These are phyloP conservation scores for Arachnomyces sp. DNA, from an alignment of 2,329 filamentous ascomycete genomes.

Conservation along the genomic window DNA sequence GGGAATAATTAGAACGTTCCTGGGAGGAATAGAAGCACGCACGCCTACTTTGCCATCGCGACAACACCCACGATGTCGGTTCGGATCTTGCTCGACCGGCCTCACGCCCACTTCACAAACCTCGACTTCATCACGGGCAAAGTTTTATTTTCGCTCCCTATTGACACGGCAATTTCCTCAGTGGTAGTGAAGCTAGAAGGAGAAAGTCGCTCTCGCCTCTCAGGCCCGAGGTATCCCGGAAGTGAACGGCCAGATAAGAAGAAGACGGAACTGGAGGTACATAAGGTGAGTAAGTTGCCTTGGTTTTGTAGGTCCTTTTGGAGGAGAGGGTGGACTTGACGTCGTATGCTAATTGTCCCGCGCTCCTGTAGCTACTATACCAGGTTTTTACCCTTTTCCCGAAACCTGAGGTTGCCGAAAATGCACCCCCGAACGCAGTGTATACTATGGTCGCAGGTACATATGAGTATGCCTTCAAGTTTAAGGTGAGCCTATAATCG, in stretches of 20 bases:
- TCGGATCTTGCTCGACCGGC: conserved; percentile 36
- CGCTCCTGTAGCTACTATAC: conserved; percentile 35
- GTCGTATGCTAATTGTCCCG: background rate
- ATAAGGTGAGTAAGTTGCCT: conserved; percentile 33
- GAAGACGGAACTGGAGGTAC: conserved; percentile 40
- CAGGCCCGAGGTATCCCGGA: conserved; percentile 30
- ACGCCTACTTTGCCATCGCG: background rate
- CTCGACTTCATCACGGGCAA: conserved; percentile 40
- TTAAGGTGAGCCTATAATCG: conserved; percentile 32
- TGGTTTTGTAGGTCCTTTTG: no score
- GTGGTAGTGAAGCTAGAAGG: conserved; percentile 44
- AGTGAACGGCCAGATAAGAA: conserved; percentile 39
- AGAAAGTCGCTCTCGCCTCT: conserved; percentile 39
- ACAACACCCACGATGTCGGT: conserved; percentile 35
- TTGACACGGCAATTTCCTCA: conserved; percentile 36
- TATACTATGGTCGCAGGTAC: conserved; percentile 39
- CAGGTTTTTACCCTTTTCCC: conserved; percentile 41
- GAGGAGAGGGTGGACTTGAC: background rate
- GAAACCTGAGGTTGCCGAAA: conserved; percentile 32
- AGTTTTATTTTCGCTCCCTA: conserved; percentile 34
- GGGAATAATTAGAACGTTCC: no score
- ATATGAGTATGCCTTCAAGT: conserved; percentile 42
- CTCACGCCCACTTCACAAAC: conserved; percentile 39
- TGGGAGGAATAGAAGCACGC: background rate
- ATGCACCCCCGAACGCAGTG: conserved; percentile 24